Conservation (phyloP, 108 stramenopile species). For the Parietichytrium sp. region DNA sequence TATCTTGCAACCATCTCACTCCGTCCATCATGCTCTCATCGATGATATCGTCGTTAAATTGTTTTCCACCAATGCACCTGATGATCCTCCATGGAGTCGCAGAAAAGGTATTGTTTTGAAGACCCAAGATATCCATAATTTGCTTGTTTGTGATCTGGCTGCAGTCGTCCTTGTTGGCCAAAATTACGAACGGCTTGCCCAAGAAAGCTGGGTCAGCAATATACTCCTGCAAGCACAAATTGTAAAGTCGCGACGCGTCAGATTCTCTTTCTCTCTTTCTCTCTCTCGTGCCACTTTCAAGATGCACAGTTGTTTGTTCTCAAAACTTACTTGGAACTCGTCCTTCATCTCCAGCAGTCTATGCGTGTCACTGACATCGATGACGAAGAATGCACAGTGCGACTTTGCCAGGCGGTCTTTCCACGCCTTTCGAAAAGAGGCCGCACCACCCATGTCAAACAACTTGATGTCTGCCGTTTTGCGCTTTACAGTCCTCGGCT, state of each 20-base stretch:
- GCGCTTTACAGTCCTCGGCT: not conserved
- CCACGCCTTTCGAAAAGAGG: constrained; percentile 25
- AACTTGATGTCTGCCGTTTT: not conserved
- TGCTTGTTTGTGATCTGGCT: not conserved
- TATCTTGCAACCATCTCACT: not conserved
- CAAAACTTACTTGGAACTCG: too few species aligned
- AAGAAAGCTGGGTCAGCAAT: not conserved
- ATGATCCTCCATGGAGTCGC: not conserved
- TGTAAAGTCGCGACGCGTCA: too few species aligned
- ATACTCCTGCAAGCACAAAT: too few species aligned
- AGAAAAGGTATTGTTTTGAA: not conserved
- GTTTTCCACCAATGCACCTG: not conserved
- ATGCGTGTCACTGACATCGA: not conserved
- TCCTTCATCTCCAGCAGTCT: not conserved
- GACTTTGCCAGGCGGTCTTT: not conserved
- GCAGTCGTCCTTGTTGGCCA: constrained; percentile 23
- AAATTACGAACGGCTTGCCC: not conserved
- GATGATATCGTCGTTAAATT: not conserved
- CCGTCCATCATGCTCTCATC: constrained; percentile 28
- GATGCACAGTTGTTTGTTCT: too few species aligned
- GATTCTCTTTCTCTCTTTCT: too few species aligned
- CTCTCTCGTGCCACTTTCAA: too few species aligned
- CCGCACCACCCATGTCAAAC: not conserved
- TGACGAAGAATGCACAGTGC: not conserved
- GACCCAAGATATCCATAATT: not conserved